Base-by-base conservation (phyloP, 495 filamentous ascomycete species). In the Hypoxylon lenormandii region DNA sequence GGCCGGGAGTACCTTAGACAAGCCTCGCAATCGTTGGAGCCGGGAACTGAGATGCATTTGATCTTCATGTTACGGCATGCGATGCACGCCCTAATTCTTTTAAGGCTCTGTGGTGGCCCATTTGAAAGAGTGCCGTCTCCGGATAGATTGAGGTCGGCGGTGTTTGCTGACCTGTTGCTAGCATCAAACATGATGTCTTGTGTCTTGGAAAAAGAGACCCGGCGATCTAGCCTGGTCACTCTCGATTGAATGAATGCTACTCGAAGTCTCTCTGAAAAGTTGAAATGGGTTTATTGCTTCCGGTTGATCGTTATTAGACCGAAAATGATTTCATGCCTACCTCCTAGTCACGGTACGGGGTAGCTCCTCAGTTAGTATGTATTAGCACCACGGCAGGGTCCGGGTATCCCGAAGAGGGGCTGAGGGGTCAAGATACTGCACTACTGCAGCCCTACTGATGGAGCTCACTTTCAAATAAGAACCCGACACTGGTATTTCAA, bases 61-160 rank as follows among this genome's bases (percentile, higher is more conserved):
- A 70, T 65, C 45, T 70, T 70, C 67, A 70, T 70, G 33, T 65
- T 65, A 33, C 67, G 67, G 26, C 67, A 70, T 57, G 67, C 36
- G 23, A 61, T 40, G n/a, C 67, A 70, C 5, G 67, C 67, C 7
- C 67, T 60, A 2, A 65, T 46, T 42, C 61, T 55, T 48, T 49
- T 70, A 12, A 37, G 46, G 16, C 13, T 42, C 11, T 60, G 60
- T 22, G 60, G 45, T 19, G 11, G n/a, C 10, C 4, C 30, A 33
- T 48, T 60, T 21, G 49, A 42, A 18, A 42, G 43, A 19, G n/a
- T 37, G n/a, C 54, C 55, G 51, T 64, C 46, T 33, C 61, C 60
- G 50, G 49, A 13, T 36, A 37, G 16, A 12, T 28, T 23, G 55
- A 55, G 40, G 21, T 4, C 13, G 5, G 23, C 22, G 13, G 64